Evolutionary conservation across 2,329 filamentous ascomycete species (phyloP), one percentile per base, ranked within the genome.

Genomic region (Talaromyces sp.): DNA sequence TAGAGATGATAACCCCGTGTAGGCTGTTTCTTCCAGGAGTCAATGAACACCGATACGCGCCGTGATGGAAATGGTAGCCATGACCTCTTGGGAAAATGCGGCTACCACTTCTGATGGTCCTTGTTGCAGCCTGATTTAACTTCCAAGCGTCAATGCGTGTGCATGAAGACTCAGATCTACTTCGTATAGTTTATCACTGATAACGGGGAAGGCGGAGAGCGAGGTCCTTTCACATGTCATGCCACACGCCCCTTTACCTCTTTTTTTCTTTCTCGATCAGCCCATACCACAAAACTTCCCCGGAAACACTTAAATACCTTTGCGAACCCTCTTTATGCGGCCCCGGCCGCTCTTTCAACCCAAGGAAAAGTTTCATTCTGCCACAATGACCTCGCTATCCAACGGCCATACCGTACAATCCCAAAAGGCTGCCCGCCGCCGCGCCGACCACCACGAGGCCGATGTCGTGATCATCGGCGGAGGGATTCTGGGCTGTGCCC

Each of bases 391-490:
- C 51, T 56, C 60, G 67, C 49, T 55, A 59, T 45, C 55, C 39
- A 67, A 67, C 42, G 66, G 61, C 51, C 60, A 66, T 55, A 54
- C 54, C 51, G 51, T 57, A 27, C 61, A 62, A 47, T 59, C 58
- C 39, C 43, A 57, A 33, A 58, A 64, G 35, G 65, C 65, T 50
- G 76, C 80, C 65, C 66, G 77, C 64, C 76, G 82, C 57, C 72
- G 83, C 62, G 70, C 70, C 40, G 65, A 78, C 36, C 81, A 86
- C 72, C 83, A 86, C 64, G 82, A 86, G 63, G 83, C 82, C 57
- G 94, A 99, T 66, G 86, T 96, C 32, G 89, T 97, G 37, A 88
- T 99, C 47, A 88, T 99, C 33, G 94, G 94, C 61, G 94, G 91
- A 2, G 94, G 94, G 50, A 82, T 97, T 53, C 85, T 96, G 58